Evolutionary conservation across 2,329 filamentous ascomycete genomes (phyloP).

Genomic region (Venturia aucupariae): DNA sequence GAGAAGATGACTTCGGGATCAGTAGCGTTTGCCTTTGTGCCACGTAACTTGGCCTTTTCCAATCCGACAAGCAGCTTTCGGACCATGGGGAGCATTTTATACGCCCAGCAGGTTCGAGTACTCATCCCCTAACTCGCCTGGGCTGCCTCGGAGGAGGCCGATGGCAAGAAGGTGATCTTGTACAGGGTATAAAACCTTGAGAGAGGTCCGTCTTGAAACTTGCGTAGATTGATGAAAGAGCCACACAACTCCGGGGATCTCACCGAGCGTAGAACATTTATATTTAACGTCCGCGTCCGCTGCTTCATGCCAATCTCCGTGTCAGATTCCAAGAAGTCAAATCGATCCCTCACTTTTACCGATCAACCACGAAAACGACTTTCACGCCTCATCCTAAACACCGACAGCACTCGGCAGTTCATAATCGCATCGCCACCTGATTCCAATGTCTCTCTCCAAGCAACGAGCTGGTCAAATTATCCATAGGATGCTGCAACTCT

Average conservation of each 20-base stretch:
- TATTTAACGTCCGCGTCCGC: neutral
- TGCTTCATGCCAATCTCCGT: neutral
- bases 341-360: neutral
- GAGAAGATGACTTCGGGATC: neutral
- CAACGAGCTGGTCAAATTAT: neutral
- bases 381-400: neutral
- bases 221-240: neutral
- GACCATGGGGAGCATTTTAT: neutral
- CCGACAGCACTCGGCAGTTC: neutral
- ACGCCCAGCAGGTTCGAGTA: neutral
- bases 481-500: neutral
- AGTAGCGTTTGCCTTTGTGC: too few species aligned
- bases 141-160: neutral
- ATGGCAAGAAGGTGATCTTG: neutral
- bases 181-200: neutral
- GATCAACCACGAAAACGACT: neutral
- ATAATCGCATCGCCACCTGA: neutral
- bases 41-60: neutral
- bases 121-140: neutral
- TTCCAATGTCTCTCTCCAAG: neutral
- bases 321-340: neutral
- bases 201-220: neutral
- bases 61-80: neutral
- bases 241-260: neutral
- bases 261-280: neutral